These are phyloP conservation scores for Blastocystis sp. DNA, from an alignment of 352 stramenopile genomes.

Conservation along the genomic window DNA sequence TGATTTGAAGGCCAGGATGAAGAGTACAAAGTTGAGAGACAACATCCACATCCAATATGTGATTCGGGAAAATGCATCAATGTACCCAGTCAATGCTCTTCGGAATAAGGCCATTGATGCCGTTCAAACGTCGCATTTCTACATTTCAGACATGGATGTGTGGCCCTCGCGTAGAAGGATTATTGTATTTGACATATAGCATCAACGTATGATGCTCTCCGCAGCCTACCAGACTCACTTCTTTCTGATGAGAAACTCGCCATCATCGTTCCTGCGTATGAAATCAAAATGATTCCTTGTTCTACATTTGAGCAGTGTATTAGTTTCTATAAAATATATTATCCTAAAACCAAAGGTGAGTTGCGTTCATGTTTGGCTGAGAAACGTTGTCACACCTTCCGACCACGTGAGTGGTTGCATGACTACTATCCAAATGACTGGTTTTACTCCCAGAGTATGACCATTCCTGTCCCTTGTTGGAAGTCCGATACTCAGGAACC, in stretches of 20 bases:
- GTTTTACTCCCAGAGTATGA: neutral
- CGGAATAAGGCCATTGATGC: constrained; percentile 10
- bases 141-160: constrained; percentile 53
- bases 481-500: constrained; percentile 44
- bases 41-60: constrained; percentile 22
- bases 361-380: neutral
- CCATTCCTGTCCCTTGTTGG: neutral
- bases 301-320: constrained; percentile 8
- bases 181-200: neutral
- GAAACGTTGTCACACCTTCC: constrained; percentile 31
- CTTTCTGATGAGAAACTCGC: neutral
- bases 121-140: constrained; percentile 30
- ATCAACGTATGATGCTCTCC: neutral
- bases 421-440: constrained; percentile 52
- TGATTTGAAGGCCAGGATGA: neutral
- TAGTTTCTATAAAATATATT: neutral
- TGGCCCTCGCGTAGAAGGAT: constrained; percentile 15
- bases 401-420: constrained; percentile 35
- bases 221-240: neutral
- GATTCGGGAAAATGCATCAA: neutral
- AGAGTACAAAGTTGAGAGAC: neutral
- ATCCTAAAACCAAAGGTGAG: constrained; percentile 2
- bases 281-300: constrained; percentile 21
- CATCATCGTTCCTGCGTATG: constrained; percentile 32
- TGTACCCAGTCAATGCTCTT: constrained; percentile 22